phyloP scores from a whole-genome alignment of 139 green algal species.

The Coelastrella sp. region DNA sequence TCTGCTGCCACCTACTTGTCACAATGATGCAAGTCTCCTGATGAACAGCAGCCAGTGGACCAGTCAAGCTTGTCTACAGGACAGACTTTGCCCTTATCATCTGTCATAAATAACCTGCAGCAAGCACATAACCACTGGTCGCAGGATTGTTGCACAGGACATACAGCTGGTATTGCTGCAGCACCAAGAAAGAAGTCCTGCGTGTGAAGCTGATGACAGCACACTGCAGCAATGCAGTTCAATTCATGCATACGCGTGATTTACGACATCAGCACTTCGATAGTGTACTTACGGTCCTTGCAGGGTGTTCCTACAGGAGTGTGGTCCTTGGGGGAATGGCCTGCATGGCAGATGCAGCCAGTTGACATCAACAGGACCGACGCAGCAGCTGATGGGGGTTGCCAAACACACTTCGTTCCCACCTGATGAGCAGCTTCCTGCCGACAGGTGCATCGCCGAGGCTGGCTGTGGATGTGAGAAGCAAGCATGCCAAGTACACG shows the following conservation, averaged over 20 bases:
- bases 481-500: background rate
- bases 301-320: slow-evolving; percentile 33
- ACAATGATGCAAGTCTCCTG: slow-evolving; percentile 68
- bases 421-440: slow-evolving; percentile 23
- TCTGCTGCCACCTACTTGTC: slow-evolving; percentile 23
- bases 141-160: too few relatives aligned
- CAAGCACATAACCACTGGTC: background rate
- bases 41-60: slow-evolving; percentile 74
- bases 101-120: slow-evolving; percentile 62
- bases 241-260: too few relatives aligned
- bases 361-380: background rate
- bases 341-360: slow-evolving; percentile 3
- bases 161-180: too few relatives aligned
- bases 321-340: slow-evolving; percentile 15
- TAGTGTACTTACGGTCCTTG: slow-evolving; percentile 39
- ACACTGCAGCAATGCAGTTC: background rate
- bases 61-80: slow-evolving; percentile 56
- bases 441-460: background rate
- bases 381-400: background rate
- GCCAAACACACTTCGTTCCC: too few relatives aligned
- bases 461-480: background rate
- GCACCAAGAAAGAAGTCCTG: too few relatives aligned
- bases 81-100: slow-evolving; percentile 77
- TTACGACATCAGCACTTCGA: background rate
- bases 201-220: too few relatives aligned